Percentiles rank a stretch among this genome's conserved stretches.
Conservation (phyloP, 2,329 filamentous ascomycete genomes). For the Fusarium keratoplasticum region DNA sequence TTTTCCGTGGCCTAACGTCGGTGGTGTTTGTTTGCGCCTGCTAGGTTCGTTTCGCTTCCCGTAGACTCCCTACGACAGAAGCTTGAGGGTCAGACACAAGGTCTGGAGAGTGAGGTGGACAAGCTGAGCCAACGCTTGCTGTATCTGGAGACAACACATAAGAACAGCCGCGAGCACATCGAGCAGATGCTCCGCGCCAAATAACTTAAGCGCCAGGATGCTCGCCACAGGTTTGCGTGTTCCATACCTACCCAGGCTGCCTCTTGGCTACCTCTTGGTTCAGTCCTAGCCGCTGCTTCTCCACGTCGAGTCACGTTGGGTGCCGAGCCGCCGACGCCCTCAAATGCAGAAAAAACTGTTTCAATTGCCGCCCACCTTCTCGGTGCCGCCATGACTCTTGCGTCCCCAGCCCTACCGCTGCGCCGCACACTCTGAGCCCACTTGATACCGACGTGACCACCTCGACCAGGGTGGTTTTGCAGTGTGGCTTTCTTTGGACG, state of each 20-base stretch:
- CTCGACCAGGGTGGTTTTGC: slow-evolving; percentile 3
- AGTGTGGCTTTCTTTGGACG: not conserved
- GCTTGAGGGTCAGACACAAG: slow-evolving; percentile 78
- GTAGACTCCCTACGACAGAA: slow-evolving; percentile 80
- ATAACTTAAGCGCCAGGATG: slow-evolving; percentile 21
- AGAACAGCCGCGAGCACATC: slow-evolving; percentile 92
- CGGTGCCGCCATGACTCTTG: not conserved
- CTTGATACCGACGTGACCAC: slow-evolving; percentile 4
- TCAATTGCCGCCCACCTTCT: slow-evolving; percentile 21
- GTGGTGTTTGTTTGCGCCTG: slow-evolving; percentile 1
- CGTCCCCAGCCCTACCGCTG: slow-evolving; percentile 20
- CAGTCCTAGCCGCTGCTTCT: not conserved
- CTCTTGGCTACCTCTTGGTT: not conserved
- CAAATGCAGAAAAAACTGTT: slow-evolving; percentile 13
- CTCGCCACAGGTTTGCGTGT: not conserved
- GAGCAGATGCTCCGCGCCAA: slow-evolving; percentile 82
- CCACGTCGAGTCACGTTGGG: not conserved
- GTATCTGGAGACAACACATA: slow-evolving; percentile 93
- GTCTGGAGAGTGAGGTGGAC: slow-evolving; percentile 81
- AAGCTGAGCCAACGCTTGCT: slow-evolving; percentile 88
- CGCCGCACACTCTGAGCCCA: slow-evolving; percentile 5
- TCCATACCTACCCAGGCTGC: not conserved
- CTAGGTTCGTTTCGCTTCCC: slow-evolving; percentile 88
- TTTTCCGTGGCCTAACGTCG: slow-evolving; percentile 7
- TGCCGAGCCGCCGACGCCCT: not conserved